Percentiles rank a stretch among this genome's conserved stretches.
Conservation (phyloP, 192 early-diverging fungal species). For the Backusella circina region DNA sequence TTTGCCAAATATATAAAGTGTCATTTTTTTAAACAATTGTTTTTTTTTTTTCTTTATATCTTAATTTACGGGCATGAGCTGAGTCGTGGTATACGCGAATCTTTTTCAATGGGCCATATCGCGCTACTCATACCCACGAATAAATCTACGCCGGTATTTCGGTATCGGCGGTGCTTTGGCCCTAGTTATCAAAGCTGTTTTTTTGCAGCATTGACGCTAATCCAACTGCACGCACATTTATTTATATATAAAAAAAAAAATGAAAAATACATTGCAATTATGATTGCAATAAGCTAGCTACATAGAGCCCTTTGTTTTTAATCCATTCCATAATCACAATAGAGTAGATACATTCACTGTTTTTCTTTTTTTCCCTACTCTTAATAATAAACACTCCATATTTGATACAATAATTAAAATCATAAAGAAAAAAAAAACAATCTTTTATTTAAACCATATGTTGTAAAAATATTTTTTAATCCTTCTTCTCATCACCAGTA, state of each 20-base stretch:
- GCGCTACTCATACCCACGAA: conserved; percentile 14
- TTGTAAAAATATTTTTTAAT: background rate
- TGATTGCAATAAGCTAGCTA: too few relatives aligned
- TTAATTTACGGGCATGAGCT: background rate
- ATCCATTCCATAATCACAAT: too few relatives aligned
- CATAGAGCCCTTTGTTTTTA: too few relatives aligned
- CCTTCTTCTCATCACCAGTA: conserved; percentile 36
- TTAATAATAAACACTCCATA: conserved; percentile 2
- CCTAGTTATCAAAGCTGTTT: conserved; percentile 4
- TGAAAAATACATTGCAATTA: background rate
- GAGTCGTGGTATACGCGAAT: conserved; percentile 19
- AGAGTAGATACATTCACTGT: too few relatives aligned
- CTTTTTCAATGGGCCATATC: conserved; percentile 6
- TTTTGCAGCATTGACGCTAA: conserved; percentile 12
- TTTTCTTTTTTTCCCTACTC: background rate
- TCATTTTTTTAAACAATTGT: background rate
- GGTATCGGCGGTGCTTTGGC: conserved; percentile 3
- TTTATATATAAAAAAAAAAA: background rate
- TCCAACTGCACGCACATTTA: conserved; percentile 14
- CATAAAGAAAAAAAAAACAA: conserved; percentile 5
- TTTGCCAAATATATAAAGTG: background rate
- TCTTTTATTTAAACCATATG: background rate
- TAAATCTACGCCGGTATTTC: background rate
- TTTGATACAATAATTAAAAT: background rate
- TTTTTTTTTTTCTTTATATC: conserved; percentile 6